phyloP scores from a whole-genome alignment of 2,329 filamentous ascomycete species.

The Pseudopyricularia javanii region DNA sequence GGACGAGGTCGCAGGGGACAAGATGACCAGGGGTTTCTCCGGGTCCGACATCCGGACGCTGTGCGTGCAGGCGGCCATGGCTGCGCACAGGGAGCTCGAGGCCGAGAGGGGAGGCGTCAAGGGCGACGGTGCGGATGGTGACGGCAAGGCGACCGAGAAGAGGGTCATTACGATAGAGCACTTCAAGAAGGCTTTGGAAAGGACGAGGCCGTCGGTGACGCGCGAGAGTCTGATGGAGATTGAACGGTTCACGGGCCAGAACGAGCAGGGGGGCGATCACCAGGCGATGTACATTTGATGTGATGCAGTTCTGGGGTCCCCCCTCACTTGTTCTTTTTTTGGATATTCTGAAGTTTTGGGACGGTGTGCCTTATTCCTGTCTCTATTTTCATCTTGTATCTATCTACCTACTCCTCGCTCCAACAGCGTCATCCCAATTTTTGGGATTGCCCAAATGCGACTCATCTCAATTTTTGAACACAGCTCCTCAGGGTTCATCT shows the following conservation, averaged over 20 bases:
- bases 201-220: neutral
- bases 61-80: conserved; percentile 1
- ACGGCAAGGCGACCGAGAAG: neutral
- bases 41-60: conserved; percentile 1
- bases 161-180: neutral
- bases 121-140: neutral
- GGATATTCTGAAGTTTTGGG: too few relatives aligned
- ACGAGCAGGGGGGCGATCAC: neutral
- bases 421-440: too few relatives aligned
- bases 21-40: neutral
- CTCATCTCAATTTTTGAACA: too few relatives aligned
- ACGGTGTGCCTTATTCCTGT: too few relatives aligned
- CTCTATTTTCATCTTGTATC: too few relatives aligned
- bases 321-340: too few relatives aligned
- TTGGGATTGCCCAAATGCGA: too few relatives aligned
- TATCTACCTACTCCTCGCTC: too few relatives aligned
- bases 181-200: neutral
- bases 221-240: neutral
- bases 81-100: neutral
- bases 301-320: too few relatives aligned
- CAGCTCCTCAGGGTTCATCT: too few relatives aligned
- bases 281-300: conserved; percentile 1
- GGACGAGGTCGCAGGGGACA: conserved; percentile 30
- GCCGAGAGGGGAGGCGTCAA: neutral
- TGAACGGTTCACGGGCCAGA: neutral